Evolutionary conservation across 441 rosid species (phyloP), one percentile per base, ranked within the genome.

Genomic region (Pelargonium australe): DNA sequence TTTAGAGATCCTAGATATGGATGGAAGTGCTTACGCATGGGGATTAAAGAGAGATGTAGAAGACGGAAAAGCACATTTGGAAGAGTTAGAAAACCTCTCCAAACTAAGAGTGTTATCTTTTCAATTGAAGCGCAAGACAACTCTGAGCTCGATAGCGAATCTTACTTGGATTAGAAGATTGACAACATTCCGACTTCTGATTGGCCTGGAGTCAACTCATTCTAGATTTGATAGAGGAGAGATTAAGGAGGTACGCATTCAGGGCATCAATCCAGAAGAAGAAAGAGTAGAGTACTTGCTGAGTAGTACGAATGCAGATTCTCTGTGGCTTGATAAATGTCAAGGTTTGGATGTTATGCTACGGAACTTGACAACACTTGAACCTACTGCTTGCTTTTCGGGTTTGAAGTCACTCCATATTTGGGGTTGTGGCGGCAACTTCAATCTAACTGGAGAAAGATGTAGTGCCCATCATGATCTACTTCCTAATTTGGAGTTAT

Each of bases 401-500:
- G 12, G 34, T 51, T 44, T 79, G 66, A 79, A 65, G 55, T 81
- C 79, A 55, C 70, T 81, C 70, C 70, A 0, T 1, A 61, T 79
- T n/a, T 75, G 2, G 12, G 12, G 13, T 45, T 45, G 71, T 58
- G 57, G 55, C 23, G 74, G 79, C 65, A 72, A 66, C 68, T 64
- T 74, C 51, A 45, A 2, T 45, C 13, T 12, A 45, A 45, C 13
- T 40, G 68, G 55, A 23, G 79, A 75, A 43, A 75, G 80, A 65
- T 69, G 76, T 67, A 74, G 70, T 0, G 80, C 82, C 13, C 73
- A 76, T 13, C 63, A 49, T 7, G 80, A 81, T 65, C 79, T 45
- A 58, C 47, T 75, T 6, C 80, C 82, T 55, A 72, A 79, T 63
- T 68, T 81, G 11, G 85, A 81, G 73, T 78, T 64, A 77, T 81